Percentiles rank a stretch among this genome's conserved stretches.
Conservation (phyloP, 2,329 filamentous ascomycete species). For the Botryotinia narcissicola region DNA sequence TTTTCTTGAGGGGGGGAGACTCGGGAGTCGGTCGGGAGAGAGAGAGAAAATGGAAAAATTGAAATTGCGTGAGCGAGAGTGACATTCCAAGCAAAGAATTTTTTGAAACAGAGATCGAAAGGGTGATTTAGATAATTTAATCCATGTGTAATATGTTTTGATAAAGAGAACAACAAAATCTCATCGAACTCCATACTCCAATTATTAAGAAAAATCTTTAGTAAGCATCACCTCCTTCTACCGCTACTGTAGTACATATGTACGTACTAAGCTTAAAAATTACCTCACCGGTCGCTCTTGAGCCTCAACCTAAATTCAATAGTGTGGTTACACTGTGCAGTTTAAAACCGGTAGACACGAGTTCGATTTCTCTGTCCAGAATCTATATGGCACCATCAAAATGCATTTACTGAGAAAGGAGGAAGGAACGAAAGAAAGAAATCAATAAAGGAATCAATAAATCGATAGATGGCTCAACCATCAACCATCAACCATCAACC, state of each 20-base stretch:
- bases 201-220: neutral
- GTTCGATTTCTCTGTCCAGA: neutral
- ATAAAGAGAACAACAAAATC: neutral
- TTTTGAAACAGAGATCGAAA: neutral
- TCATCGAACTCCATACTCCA: neutral
- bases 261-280: slow-evolving; percentile 5
- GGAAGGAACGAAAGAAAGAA: too few species aligned
- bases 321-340: neutral
- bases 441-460: too few species aligned
- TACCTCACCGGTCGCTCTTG: neutral
- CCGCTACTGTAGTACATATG: too few species aligned
- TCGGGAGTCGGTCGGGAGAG: neutral
- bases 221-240: neutral
- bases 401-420: neutral
- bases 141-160: neutral
- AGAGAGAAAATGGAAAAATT: neutral
- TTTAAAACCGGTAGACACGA: neutral
- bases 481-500: too few species aligned
- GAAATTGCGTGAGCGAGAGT: neutral
- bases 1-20: too few species aligned
- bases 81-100: neutral
- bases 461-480: too few species aligned
- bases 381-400: neutral
- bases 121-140: neutral
- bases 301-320: neutral